Evolutionary conservation across 1,284 basidiomycete genomes (phyloP).

Genomic region (Cryptococcus neoformans): DNA sequence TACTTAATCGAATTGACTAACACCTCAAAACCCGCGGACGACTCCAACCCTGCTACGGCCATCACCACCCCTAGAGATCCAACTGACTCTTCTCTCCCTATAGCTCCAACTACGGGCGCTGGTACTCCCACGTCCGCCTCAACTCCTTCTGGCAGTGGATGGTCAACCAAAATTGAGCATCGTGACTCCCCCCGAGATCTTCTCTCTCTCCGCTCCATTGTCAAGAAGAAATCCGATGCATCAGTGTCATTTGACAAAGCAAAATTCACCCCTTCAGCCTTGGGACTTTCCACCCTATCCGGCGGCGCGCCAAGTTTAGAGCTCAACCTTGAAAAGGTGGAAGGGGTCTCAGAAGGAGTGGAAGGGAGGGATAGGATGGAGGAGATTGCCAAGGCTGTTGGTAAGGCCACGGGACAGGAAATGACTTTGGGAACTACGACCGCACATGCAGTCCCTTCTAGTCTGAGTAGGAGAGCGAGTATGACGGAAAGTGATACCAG

Average conservation of each 20-base stretch:
- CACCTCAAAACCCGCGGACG: conserved; percentile 2
- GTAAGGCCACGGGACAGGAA: conserved; percentile 28
- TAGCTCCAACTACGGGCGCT: neutral
- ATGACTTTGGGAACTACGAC: conserved; percentile 5
- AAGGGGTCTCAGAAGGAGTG: conserved; percentile 16
- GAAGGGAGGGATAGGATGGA: conserved; percentile 16
- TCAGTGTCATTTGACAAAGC: conserved; percentile 14
- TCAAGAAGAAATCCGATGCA: conserved; percentile 32
- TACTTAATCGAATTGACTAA: conserved; percentile 27
- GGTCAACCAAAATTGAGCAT: conserved; percentile 26
- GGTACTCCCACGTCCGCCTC: neutral
- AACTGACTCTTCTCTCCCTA: neutral
- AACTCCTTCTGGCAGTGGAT: conserved; percentile 5
- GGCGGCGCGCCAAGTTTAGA: conserved; percentile 22
- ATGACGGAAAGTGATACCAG: neutral
- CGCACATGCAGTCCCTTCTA: neutral
- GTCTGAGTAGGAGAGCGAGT: neutral
- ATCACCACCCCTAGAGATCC: neutral
- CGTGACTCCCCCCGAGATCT: conserved; percentile 34
- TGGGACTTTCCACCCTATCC: conserved; percentile 13
- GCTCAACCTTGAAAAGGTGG: conserved; percentile 25
- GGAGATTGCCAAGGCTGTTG: conserved; percentile 27
- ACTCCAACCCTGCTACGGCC: neutral
- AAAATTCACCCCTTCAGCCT: conserved; percentile 5
- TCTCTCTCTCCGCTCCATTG: conserved; percentile 27